A percentile compares a stretch with the other conserved stretches of the same genome.
Evolutionary conservation across 345 rosid genomes (phyloP).

Genomic region (Arabidopsis thaliana): TAIR10.1 NC_003070.9:4016501-4017000

Average conservation of each 20-base stretch:
- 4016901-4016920: slow-evolving; percentile 22
- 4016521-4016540: neutral
- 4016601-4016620: neutral
- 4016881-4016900: slow-evolving; percentile 33
- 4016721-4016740: too few relatives aligned
- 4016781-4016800: too few relatives aligned
- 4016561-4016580: neutral
- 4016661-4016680: neutral
- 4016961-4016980: slow-evolving; percentile 45
- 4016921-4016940: slow-evolving; percentile 33
- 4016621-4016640: neutral
- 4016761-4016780: too few relatives aligned
- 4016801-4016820: too few relatives aligned
- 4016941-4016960: slow-evolving; percentile 52
- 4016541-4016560: neutral
- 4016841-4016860: neutral
- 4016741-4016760: too few relatives aligned
- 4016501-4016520: neutral
- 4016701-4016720: neutral
- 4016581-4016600: neutral
- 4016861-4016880: neutral
- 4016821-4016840: too few relatives aligned
- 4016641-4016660: neutral
- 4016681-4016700: neutral
- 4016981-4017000: slow-evolving; percentile 25